Evolutionary conservation across 257 asterid species (phyloP), one percentile per base, ranked within the genome.

Genomic region (Salvia miltiorrhiza): DNA sequence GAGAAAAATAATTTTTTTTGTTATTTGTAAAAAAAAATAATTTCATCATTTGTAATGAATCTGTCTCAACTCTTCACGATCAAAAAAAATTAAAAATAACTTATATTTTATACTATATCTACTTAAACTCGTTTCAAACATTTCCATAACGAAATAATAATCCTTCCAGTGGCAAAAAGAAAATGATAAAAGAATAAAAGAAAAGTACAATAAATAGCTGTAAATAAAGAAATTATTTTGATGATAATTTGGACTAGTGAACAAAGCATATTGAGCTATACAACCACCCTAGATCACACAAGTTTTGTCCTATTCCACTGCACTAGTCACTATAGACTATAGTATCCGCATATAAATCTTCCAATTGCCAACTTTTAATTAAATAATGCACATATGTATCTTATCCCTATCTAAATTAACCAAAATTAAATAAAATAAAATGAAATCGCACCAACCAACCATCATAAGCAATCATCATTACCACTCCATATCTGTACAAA

Each of bases 391-490:
- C 13, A 37, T 20, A 21, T 30, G n/a, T 41, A 45, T 9, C 4
- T 41, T 21, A 69, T 23, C 39, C 16, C 30, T 17, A 45, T 8
- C 35, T 30, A 20, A 40, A 69, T 61, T 32, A 19, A 30, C 19
- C 5, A 63, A 48, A 44, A 3, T 11, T 13, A 57, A 59, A 5
- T 35, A 14, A 3, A 58, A 20, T 10, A 6, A 39, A 48, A 58
- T 56, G 14, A 30, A 52, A 50, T 16, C 65, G 57, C 66, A 78
- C 76, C 70, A 41, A 67, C 65, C 61, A 47, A 39, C 70, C 66
- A 66, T 71, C 48, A 65, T 66, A 11, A 64, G 66, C 66, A 74
- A 57, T 73, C 71, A 78, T 73, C 50, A 40, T 70, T 58, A 76
- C 16, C 61, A 69, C 4, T 48, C 37, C 73, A 58, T 61, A 72